phyloP scores from a whole-genome alignment of 1,139 yeast species.

The Suhomyces chickasaworum region DNA sequence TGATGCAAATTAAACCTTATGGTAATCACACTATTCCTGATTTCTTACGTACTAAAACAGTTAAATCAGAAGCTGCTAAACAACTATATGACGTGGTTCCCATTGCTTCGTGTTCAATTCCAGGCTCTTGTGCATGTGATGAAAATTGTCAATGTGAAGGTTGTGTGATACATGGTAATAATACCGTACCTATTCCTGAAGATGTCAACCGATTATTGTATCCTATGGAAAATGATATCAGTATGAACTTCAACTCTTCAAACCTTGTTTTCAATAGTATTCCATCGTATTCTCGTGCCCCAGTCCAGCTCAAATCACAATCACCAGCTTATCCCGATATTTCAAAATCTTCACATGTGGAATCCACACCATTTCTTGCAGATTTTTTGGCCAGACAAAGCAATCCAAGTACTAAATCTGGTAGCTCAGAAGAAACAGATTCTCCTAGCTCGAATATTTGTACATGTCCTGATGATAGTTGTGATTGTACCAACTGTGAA shows the following conservation, averaged over 20 bases:
- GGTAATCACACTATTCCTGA: not conserved
- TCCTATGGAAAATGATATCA: slow-evolving; percentile 11
- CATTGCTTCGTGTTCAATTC: slow-evolving; percentile 46
- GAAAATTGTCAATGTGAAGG: slow-evolving; percentile 50
- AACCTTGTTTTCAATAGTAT: slow-evolving; percentile 15
- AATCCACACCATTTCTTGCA: slow-evolving; percentile 5
- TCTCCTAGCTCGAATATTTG: slow-evolving; percentile 29
- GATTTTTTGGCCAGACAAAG: slow-evolving; percentile 9
- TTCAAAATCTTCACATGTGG: not conserved
- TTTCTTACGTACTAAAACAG: not conserved
- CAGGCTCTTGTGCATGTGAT: slow-evolving; percentile 54
- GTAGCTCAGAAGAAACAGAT: slow-evolving; percentile 17
- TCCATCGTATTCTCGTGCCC: slow-evolving; percentile 1
- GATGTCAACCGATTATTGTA: slow-evolving; percentile 15
- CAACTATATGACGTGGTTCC: slow-evolving; percentile 29
- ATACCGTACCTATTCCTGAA: slow-evolving; percentile 12
- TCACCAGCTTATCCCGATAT: not conserved
- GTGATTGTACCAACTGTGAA: slow-evolving; percentile 56
- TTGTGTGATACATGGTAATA: slow-evolving; percentile 48
- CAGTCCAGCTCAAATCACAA: slow-evolving; percentile 5
- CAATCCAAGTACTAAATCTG: slow-evolving; percentile 1
- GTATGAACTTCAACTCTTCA: slow-evolving; percentile 9
- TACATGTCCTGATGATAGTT: slow-evolving; percentile 46
- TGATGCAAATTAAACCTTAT: not conserved
- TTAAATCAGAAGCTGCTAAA: slow-evolving; percentile 4